phyloP scores from a whole-genome alignment of 805 yeast species.

The Pichia pseudocactophila region DNA sequence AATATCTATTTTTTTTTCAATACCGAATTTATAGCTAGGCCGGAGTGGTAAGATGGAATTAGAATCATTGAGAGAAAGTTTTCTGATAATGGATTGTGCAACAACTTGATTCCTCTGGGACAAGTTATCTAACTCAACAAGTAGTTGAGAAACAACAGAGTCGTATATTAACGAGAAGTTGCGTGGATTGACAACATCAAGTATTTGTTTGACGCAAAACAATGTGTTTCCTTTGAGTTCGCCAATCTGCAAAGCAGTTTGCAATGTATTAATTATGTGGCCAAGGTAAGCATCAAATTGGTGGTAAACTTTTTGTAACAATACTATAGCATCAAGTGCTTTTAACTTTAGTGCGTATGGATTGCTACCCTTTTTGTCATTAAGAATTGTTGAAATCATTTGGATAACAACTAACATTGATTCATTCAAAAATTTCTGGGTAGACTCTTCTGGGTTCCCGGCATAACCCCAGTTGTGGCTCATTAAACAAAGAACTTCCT shows the following conservation, averaged over 20 bases:
- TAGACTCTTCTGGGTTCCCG: conserved; percentile 24
- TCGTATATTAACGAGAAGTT: conserved; percentile 63
- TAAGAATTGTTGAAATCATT: conserved; percentile 68
- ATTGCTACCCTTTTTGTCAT: conserved; percentile 60
- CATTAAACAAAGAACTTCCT: conserved; percentile 32
- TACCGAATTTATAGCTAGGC: conserved; percentile 7
- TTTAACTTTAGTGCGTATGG: conserved; percentile 65
- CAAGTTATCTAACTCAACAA: conserved; percentile 57
- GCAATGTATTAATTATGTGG: conserved; percentile 79
- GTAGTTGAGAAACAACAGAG: conserved; percentile 60
- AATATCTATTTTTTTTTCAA: conserved; percentile 5
- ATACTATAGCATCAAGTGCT: conserved; percentile 65
- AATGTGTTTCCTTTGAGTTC: conserved; percentile 56
- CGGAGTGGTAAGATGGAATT: not conserved
- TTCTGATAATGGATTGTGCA: conserved; percentile 27
- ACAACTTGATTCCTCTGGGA: conserved; percentile 37
- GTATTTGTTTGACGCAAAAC: conserved; percentile 57
- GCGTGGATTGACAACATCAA: conserved; percentile 44
- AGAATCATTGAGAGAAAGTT: not conserved
- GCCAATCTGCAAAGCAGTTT: conserved; percentile 59
- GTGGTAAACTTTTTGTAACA: conserved; percentile 44
- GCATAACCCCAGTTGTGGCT: conserved; percentile 16
- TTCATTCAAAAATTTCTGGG: conserved; percentile 8
- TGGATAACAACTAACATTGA: conserved; percentile 65
- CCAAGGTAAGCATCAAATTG: conserved; percentile 52